Percentiles rank a stretch among this genome's conserved stretches.
These are phyloP conservation scores for Aspergillus coremiiformis DNA, from an alignment of 495 filamentous ascomycete species.

Conservation along the genomic window DNA sequence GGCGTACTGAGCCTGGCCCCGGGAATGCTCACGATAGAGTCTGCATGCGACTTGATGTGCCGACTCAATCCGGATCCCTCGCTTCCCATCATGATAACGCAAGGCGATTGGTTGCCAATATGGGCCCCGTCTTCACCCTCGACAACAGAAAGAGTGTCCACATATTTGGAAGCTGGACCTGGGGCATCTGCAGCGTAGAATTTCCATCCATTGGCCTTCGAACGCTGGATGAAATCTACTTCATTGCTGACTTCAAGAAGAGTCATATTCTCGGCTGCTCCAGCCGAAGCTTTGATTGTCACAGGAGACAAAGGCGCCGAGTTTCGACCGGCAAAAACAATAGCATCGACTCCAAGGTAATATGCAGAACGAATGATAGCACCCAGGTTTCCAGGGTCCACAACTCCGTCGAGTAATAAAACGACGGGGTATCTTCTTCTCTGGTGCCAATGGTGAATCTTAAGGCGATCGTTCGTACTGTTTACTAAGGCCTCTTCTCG, in stretches of 20 bases:
- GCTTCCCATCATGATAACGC: slow-evolving; percentile 72
- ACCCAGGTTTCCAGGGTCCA: slow-evolving; percentile 85
- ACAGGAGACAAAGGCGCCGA: slow-evolving; percentile 67
- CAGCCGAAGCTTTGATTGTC: slow-evolving; percentile 77
- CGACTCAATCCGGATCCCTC: slow-evolving; percentile 68
- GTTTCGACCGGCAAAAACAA: slow-evolving; percentile 57
- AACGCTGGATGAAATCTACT: slow-evolving; percentile 58
- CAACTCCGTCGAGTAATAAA: slow-evolving; percentile 73
- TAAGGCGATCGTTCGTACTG: slow-evolving; percentile 42
- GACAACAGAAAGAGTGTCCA: slow-evolving; percentile 11
- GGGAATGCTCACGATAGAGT: slow-evolving; percentile 51
- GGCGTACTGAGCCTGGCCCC: slow-evolving; percentile 29
- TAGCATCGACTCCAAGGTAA: slow-evolving; percentile 75
- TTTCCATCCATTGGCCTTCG: slow-evolving; percentile 66
- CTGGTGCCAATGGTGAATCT: slow-evolving; percentile 27
- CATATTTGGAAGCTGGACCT: slow-evolving; percentile 20
- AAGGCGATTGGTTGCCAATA: slow-evolving; percentile 49
- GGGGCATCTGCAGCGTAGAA: slow-evolving; percentile 73
- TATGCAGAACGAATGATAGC: slow-evolving; percentile 78
- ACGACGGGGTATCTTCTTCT: slow-evolving; percentile 60
- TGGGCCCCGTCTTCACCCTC: neutral
- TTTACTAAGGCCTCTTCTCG: slow-evolving; percentile 66
- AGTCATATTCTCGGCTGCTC: slow-evolving; percentile 71
- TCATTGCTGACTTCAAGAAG: slow-evolving; percentile 60
- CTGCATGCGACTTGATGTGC: slow-evolving; percentile 54